Evolutionary conservation across 2,329 filamentous ascomycete species (phyloP), one percentile per base, ranked within the genome.

Genomic region (Aspergillus alliaceus): DNA sequence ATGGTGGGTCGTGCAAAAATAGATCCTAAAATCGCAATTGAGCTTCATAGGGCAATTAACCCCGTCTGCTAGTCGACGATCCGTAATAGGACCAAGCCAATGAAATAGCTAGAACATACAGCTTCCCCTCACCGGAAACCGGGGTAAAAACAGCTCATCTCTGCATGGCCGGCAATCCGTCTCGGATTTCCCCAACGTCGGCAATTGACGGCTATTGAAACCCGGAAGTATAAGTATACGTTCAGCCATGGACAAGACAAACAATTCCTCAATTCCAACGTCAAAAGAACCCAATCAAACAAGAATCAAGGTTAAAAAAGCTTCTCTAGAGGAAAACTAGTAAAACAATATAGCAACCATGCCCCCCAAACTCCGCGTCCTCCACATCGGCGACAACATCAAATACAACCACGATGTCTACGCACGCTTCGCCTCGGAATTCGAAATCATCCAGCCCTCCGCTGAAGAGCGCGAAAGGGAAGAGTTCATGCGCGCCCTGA

Each of bases 381-480:
- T 80, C 18, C 76, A 77, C 55, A 63, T 82, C 11, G 80, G 79
- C 27, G 78, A 79, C 31, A 70, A 75, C 18, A 80, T 82, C 59
- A 78, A 79, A 57, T 80, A 80, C 66, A 80, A 81, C 57, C 72
- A 75, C 39, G 72, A 77, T 1, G 70, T 77, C 32, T 76, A 79
- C 64, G 57, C 71, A 1, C 67, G 73, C 9, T 79, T 82, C 53
- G 60, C 66, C 0, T 65, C 75, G 0, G 63, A 70, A 4, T 81
- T 80, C 56, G 65, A 75, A 4, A 69, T 81, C 39, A 69, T 80
- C 24, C 68, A 69, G 31, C 74, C 76, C 49, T 67, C 74, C 39
- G 64, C 73, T 31, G 61, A 69, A 2, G 70, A 78, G 29, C 61
- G 59, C 14, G 31, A 59, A 22, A 69, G 78, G 7, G 57, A 57